Percentiles rank a stretch among this genome's conserved stretches.
Conservation (phyloP, 495 filamentous ascomycete species). For the Lentithecium fluviatile region DNA sequence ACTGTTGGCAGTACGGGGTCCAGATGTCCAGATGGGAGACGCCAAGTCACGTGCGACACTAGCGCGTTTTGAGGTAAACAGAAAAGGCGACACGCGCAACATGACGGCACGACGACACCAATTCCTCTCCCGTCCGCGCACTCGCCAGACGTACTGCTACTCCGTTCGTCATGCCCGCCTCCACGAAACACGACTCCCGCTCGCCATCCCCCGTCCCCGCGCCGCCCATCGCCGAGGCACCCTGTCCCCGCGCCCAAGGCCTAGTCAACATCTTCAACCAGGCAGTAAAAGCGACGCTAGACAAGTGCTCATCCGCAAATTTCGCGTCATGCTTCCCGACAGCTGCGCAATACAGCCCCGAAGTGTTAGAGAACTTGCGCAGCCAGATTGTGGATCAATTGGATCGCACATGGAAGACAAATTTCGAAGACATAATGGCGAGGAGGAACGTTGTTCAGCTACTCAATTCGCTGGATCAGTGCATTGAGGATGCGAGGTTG, state of each 20-base stretch:
- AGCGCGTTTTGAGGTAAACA: no score
- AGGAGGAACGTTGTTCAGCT: constrained; percentile 68
- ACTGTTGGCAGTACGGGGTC: no score
- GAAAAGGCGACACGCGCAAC: no score
- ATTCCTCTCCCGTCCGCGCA: no score
- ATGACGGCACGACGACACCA: no score
- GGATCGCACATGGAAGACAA: constrained; percentile 33
- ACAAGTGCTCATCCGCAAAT: constrained; percentile 70
- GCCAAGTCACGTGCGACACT: no score
- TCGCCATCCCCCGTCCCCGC: constrained; percentile 54
- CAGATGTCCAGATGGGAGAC: no score
- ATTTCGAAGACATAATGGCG: constrained; percentile 75
- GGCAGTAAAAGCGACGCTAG: constrained; percentile 67
- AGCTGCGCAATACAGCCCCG: constrained; percentile 66
- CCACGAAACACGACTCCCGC: constrained; percentile 23
- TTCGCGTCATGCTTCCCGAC: constrained; percentile 90
- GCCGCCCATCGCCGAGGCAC: constrained; percentile 59
- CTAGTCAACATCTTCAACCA: constrained; percentile 69
- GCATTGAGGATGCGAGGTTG: constrained; percentile 68
- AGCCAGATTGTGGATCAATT: constrained; percentile 39
- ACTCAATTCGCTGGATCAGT: constrained; percentile 78
- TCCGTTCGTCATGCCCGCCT: constrained; percentile 23
- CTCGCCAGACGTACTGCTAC: no score
- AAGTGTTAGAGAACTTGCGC: constrained; percentile 40
- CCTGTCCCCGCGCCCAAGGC: constrained; percentile 71